Evolutionary conservation across 139 green algal species (phyloP).

Genomic region (Haematococcus sp.): DNA sequence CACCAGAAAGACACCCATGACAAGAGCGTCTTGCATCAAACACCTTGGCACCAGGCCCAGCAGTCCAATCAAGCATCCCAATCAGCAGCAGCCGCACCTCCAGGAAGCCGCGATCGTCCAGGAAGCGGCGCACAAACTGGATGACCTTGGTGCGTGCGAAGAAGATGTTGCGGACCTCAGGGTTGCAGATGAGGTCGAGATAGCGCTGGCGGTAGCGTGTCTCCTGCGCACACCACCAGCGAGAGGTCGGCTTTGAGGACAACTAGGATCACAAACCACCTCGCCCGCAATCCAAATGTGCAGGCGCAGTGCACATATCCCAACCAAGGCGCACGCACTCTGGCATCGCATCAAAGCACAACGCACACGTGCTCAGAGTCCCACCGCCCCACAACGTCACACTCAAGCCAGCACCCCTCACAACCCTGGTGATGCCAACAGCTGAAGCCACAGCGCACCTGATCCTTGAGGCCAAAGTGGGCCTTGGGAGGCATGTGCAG

Average conservation of each 20-base stretch:
- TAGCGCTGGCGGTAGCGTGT: constrained; percentile 97
- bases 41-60: too few species aligned
- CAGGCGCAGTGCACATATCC: too few species aligned
- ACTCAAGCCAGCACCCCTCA: too few species aligned
- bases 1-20: too few species aligned
- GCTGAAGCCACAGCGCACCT: constrained; percentile 42
- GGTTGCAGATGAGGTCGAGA: constrained; percentile 95
- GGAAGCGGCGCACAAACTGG: constrained; percentile 83
- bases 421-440: too few species aligned
- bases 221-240: constrained; percentile 71
- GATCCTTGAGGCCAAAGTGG: constrained; percentile 81
- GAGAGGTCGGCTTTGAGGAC: too few species aligned
- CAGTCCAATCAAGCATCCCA: background rate
- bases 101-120: constrained; percentile 91
- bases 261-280: too few species aligned
- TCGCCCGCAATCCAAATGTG: too few species aligned
- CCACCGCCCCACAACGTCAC: background rate
- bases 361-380: background rate
- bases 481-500: constrained; percentile 94
- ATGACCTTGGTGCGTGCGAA: constrained; percentile 78
- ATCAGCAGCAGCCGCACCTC: constrained; percentile 58
- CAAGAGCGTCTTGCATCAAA: too few species aligned
- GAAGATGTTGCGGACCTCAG: constrained; percentile 80
- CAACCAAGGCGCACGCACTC: too few species aligned
- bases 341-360: too few species aligned